phyloP scores from a whole-genome alignment of 129 eudicot genomes.

The Rutidosis leptorrhynchoides region DNA sequence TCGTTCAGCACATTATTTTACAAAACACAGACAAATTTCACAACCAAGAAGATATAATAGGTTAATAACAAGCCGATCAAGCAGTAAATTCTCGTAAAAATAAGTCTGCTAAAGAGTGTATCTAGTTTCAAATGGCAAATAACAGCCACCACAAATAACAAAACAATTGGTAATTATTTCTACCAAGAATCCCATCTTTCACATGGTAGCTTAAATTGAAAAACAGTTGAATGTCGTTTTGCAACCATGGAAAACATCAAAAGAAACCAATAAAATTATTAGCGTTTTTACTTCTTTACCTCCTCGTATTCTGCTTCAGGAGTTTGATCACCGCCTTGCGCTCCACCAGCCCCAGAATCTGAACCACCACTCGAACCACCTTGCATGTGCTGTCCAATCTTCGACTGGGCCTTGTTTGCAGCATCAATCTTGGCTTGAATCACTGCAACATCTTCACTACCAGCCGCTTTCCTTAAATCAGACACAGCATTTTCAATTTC shows the following conservation, averaged over 20 bases:
- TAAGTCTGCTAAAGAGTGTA: constrained; percentile 8
- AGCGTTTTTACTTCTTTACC: too few species aligned
- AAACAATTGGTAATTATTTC: constrained; percentile 23
- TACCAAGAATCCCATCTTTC: constrained; percentile 9
- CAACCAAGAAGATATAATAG: too few species aligned
- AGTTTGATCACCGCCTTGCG: constrained; percentile 50
- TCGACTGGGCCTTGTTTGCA: constrained; percentile 72
- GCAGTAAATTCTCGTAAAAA: constrained; percentile 8
- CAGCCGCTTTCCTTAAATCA: constrained; percentile 55
- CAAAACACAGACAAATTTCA: too few species aligned
- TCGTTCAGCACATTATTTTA: too few species aligned
- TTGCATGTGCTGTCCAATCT: constrained; percentile 88
- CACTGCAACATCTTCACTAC: constrained; percentile 46
- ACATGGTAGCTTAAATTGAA: constrained; percentile 1
- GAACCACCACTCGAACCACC: constrained; percentile 47
- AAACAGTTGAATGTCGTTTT: background rate
- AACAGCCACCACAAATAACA: constrained; percentile 10
- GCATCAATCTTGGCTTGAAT: constrained; percentile 68
- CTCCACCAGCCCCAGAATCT: too few species aligned
- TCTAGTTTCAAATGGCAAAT: constrained; percentile 4
- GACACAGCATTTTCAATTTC: constrained; percentile 72
- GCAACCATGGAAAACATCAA: background rate
- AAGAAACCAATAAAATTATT: constrained; percentile 28
- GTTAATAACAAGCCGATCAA: constrained; percentile 1
- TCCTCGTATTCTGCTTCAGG: constrained; percentile 95